Evolutionary conservation across 768 basidiomycete genomes (phyloP).

Genomic region (Trametes meyenii): DNA sequence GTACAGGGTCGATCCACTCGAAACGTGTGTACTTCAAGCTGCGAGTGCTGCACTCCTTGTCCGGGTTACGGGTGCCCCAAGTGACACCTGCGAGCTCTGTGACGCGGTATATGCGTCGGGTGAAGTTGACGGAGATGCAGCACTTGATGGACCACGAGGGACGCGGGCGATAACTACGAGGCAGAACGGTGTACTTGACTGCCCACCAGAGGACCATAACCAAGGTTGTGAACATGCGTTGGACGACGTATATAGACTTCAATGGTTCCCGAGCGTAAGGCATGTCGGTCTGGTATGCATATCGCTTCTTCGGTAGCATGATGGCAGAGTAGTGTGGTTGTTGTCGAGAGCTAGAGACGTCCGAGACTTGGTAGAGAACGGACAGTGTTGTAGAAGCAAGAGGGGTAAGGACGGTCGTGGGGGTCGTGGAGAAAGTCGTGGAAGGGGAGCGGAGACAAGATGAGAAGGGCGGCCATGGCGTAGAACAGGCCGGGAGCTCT

Average conservation of each 20-base stretch:
- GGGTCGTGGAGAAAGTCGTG: not conserved
- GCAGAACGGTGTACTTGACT: constrained; percentile 46
- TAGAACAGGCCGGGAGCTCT: constrained; percentile 5
- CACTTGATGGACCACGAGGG: constrained; percentile 53
- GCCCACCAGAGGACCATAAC: constrained; percentile 50
- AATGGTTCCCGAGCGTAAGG: constrained; percentile 48
- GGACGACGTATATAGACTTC: constrained; percentile 50
- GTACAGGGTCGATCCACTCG: constrained; percentile 50
- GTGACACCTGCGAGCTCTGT: constrained; percentile 60
- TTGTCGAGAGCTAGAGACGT: not conserved
- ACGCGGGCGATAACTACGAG: constrained; percentile 48
- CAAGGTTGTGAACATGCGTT: constrained; percentile 51
- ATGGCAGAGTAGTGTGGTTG: not conserved
- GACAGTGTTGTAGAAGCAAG: not conserved
- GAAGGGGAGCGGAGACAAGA: constrained; percentile 1
- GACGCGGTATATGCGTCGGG: constrained; percentile 52
- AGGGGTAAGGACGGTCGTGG: not conserved
- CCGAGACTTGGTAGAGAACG: not conserved
- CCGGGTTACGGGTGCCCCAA: constrained; percentile 53
- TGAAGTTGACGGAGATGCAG: constrained; percentile 54
- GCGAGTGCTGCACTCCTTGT: constrained; percentile 35
- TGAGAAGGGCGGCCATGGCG: constrained; percentile 5
- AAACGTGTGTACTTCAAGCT: constrained; percentile 50
- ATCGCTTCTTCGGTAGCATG: constrained; percentile 15
- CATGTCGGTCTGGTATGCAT: constrained; percentile 42